phyloP scores from a whole-genome alignment of 495 filamentous ascomycete species.

The Terfezia boudieri region DNA sequence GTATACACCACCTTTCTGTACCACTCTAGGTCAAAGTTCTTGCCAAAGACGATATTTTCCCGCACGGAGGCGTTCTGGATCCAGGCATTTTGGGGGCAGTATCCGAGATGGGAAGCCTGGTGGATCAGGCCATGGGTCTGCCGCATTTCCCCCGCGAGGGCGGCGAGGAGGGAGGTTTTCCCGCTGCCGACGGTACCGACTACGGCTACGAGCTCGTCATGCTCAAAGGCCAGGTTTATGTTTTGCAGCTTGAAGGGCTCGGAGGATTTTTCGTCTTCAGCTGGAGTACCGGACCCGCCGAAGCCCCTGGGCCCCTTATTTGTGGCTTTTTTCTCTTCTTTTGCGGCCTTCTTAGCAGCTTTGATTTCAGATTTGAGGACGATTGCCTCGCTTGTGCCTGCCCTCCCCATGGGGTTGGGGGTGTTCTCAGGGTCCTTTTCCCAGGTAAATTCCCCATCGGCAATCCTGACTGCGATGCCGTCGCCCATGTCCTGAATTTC shows the following conservation, averaged over 20 bases:
- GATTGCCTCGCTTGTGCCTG: conserved; percentile 25
- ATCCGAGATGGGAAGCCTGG: conserved; percentile 60
- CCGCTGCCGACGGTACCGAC: conserved; percentile 83
- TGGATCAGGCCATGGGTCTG: conserved; percentile 45
- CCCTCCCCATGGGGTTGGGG: background rate
- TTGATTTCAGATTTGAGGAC: conserved; percentile 18
- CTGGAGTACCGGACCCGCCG: conserved; percentile 5
- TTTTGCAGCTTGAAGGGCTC: conserved; percentile 62
- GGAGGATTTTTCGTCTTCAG: background rate
- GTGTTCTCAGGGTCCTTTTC: conserved; percentile 38
- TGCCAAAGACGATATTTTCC: conserved; percentile 82
- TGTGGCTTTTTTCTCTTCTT: conserved; percentile 21
- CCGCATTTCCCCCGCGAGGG: conserved; percentile 85
- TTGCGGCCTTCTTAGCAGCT: conserved; percentile 21
- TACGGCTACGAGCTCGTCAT: conserved; percentile 70
- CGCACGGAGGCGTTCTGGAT: conserved; percentile 77
- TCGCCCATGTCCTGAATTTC: conserved; percentile 41
- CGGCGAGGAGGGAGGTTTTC: conserved; percentile 76
- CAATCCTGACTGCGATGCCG: conserved; percentile 47
- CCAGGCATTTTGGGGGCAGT: conserved; percentile 94
- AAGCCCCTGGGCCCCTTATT: conserved; percentile 21
- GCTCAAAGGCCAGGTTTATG: conserved; percentile 50
- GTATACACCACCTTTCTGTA: conserved; percentile 38
- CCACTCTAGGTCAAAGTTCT: conserved; percentile 44
- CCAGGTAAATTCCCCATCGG: conserved; percentile 75